Evolutionary conservation across 1,284 basidiomycete species (phyloP).

Genomic region (Ceratobasidium papillatum): DNA sequence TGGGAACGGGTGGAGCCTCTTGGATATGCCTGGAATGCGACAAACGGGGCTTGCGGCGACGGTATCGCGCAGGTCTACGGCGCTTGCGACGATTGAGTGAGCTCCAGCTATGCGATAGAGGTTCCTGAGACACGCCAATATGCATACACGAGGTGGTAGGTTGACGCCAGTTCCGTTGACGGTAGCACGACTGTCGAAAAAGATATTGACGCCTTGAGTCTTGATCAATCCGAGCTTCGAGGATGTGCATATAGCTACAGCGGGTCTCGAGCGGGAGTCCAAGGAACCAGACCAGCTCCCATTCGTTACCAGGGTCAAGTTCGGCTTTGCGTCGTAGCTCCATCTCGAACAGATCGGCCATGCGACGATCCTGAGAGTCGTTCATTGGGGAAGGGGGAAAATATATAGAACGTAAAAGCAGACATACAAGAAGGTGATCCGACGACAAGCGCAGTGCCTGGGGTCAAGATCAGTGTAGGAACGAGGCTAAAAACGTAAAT

Average conservation of each 20-base stretch:
- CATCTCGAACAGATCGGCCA: constrained; percentile 7
- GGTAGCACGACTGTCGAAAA: neutral
- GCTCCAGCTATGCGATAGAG: too few species aligned
- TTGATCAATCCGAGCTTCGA: constrained; percentile 4
- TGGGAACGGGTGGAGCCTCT: neutral
- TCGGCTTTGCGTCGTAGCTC: constrained; percentile 12
- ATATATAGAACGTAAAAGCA: neutral
- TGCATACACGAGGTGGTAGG: neutral
- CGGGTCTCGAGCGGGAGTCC: too few species aligned
- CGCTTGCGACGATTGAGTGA: neutral
- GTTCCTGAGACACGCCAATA: neutral
- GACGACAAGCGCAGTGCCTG: neutral
- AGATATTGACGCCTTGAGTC: neutral
- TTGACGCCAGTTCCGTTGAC: neutral
- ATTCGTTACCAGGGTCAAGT: neutral
- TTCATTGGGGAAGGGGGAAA: neutral
- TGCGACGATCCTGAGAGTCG: neutral
- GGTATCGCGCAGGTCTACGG: neutral
- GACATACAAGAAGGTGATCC: neutral
- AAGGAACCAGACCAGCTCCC: constrained; percentile 27
- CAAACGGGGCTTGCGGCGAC: neutral
- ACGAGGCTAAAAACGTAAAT: neutral
- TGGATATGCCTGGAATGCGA: neutral
- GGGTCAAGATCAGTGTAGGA: neutral
- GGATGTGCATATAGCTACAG: constrained; percentile 5